Evolutionary conservation across 805 yeast species (phyloP).

Genomic region (Cyberlindnera petersonii): DNA sequence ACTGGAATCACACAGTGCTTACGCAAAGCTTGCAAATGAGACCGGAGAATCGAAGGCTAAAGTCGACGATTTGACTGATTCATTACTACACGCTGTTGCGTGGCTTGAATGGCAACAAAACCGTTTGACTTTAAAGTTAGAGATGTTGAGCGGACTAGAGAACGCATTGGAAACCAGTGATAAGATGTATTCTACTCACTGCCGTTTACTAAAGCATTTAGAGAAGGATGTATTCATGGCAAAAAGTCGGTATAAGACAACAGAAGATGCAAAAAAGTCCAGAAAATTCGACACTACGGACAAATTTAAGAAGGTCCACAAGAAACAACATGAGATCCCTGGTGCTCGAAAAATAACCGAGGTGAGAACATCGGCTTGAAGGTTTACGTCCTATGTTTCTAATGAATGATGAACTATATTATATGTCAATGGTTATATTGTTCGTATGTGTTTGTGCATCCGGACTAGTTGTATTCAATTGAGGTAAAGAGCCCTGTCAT

Average conservation of each 20-base stretch:
- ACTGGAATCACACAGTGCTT: conserved; percentile 6
- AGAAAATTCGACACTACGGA: too few relatives aligned
- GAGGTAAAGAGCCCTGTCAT: conserved; percentile 6
- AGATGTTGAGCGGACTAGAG: conserved; percentile 19
- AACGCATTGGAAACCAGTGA: conserved; percentile 18
- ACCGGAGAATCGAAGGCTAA: conserved; percentile 17
- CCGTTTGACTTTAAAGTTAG: conserved; percentile 21
- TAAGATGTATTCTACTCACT: conserved; percentile 15
- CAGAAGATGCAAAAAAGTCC: neutral
- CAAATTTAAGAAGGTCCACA: too few relatives aligned
- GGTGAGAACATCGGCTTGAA: too few relatives aligned
- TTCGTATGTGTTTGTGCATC: neutral
- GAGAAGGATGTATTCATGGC: neutral
- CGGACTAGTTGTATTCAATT: conserved; percentile 3
- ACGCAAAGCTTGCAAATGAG: conserved; percentile 4
- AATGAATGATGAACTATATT: too few relatives aligned
- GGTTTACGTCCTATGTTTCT: too few relatives aligned
- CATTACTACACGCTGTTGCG: conserved; percentile 23
- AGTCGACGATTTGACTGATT: conserved; percentile 28
- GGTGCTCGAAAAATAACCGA: too few relatives aligned
- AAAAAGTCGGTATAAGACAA: neutral
- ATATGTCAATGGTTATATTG: neutral
- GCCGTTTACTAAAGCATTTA: conserved; percentile 3
- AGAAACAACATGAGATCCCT: too few relatives aligned
- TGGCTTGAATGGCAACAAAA: conserved; percentile 28